These are phyloP conservation scores for Tricholoma terreum DNA, from an alignment of 768 basidiomycete species.

Conservation along the genomic window DNA sequence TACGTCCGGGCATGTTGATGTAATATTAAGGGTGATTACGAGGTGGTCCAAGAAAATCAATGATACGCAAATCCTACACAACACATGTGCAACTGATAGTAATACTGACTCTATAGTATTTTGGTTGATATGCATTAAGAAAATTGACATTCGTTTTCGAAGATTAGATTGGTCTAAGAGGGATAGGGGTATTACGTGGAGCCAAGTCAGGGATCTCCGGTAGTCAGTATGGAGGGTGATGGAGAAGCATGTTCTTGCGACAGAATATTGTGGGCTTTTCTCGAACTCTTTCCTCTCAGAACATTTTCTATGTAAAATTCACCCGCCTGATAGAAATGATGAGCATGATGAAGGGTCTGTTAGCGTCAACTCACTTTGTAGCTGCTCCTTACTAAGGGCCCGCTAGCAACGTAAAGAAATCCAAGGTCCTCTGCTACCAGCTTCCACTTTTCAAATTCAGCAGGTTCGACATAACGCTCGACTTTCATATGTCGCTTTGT, in stretches of 20 bases:
- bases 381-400: slow-evolving; percentile 92
- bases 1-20: slow-evolving; percentile 24
- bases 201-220: background rate
- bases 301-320: slow-evolving; percentile 96
- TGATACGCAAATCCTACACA: too few species aligned
- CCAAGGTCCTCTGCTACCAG: slow-evolving; percentile 87
- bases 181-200: too few species aligned
- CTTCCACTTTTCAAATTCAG: slow-evolving; percentile 92
- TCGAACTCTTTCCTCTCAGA: slow-evolving; percentile 57
- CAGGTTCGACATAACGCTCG: slow-evolving; percentile 90
- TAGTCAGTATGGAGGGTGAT: background rate
- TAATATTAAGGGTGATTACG: too few species aligned
- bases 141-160: too few species aligned
- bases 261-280: slow-evolving; percentile 31
- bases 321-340: slow-evolving; percentile 64
- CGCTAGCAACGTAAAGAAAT: slow-evolving; percentile 96
- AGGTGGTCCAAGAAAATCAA: too few species aligned
- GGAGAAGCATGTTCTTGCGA: slow-evolving; percentile 5
- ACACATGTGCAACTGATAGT: too few species aligned
- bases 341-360: background rate
- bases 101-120: too few species aligned
- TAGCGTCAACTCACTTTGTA: slow-evolving; percentile 72
- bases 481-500: slow-evolving; percentile 99
- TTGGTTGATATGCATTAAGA: too few species aligned
- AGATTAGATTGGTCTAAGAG: too few species aligned